phyloP scores from a whole-genome alignment of 139 green algal genomes.

The Raphidocelis subcapitata region DNA sequence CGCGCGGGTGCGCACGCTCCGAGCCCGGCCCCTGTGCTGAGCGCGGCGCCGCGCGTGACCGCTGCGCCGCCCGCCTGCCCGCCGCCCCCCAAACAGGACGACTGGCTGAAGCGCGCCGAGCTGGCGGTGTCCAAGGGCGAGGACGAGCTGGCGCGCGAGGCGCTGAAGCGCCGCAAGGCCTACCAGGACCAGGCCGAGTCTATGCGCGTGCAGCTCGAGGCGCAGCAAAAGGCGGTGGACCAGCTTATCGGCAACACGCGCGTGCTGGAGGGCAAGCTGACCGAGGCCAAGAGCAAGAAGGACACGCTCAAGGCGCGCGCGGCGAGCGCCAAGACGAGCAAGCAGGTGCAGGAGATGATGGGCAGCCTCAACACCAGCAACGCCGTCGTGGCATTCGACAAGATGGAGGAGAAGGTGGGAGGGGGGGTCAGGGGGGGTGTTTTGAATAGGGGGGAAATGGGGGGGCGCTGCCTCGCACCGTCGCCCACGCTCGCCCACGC shows the following conservation, averaged over 20 bases:
- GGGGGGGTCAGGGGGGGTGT: neutral
- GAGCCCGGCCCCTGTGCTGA: too few species aligned
- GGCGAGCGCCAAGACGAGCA: slow-evolving; percentile 76
- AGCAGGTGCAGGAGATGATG: slow-evolving; percentile 62
- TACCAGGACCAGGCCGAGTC: slow-evolving; percentile 88
- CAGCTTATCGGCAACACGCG: slow-evolving; percentile 91
- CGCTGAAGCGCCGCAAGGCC: slow-evolving; percentile 83
- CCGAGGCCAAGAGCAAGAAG: slow-evolving; percentile 97
- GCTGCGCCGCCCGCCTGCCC: too few species aligned
- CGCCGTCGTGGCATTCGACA: slow-evolving; percentile 91
- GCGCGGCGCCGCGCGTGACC: too few species aligned
- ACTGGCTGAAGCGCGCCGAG: slow-evolving; percentile 91
- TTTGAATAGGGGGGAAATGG: too few species aligned
- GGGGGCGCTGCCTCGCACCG: too few species aligned
- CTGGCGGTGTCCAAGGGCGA: slow-evolving; percentile 95
- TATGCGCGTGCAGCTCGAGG: slow-evolving; percentile 87
- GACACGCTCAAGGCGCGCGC: slow-evolving; percentile 98
- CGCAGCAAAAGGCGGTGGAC: slow-evolving; percentile 84
- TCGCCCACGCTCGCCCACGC: too few species aligned
- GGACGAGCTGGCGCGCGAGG: slow-evolving; percentile 95
- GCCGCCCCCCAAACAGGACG: slow-evolving; percentile 51
- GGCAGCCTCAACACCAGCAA: slow-evolving; percentile 82
- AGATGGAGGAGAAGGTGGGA: slow-evolving; percentile 98
- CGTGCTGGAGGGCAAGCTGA: slow-evolving; percentile 84
- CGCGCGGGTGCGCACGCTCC: too few species aligned